Conservation (phyloP, 495 filamentous ascomycete genomes). For the Tuber umbilicatum region DNA sequence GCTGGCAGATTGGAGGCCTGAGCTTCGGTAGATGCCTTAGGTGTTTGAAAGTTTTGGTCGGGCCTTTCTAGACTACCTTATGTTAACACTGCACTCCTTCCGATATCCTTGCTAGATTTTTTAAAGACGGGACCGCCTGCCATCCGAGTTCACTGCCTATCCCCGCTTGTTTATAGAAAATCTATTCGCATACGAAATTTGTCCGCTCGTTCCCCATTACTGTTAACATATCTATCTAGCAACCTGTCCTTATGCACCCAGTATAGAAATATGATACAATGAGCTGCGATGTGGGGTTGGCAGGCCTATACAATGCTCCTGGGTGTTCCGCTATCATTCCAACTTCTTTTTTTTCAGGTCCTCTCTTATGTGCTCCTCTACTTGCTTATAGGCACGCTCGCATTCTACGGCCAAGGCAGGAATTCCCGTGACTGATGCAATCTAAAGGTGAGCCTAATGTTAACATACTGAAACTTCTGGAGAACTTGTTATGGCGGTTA, state of each 20-base stretch:
- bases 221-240: background rate
- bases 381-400: conserved; percentile 81
- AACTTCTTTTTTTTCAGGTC: conserved; percentile 18
- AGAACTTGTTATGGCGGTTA: background rate
- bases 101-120: background rate
- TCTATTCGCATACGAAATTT: background rate
- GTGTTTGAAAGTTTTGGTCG: background rate
- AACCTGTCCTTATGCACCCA: background rate
- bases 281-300: background rate
- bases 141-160: background rate
- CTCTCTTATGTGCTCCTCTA: conserved; percentile 57
- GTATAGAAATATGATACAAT: conserved; percentile 2
- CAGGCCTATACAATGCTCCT: background rate
- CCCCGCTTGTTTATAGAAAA: background rate
- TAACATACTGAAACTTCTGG: conserved; percentile 44
- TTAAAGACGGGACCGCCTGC: background rate
- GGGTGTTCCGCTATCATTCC: background rate
- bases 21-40: background rate
- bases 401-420: conserved; percentile 83
- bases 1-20: background rate
- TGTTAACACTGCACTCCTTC: background rate
- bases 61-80: background rate
- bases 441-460: conserved; percentile 49
- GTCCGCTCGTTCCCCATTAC: background rate
- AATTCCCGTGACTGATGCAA: conserved; percentile 65